These are phyloP conservation scores for Penicillium brevicompactum DNA, from an alignment of 2,329 filamentous ascomycete genomes.

Conservation along the genomic window DNA sequence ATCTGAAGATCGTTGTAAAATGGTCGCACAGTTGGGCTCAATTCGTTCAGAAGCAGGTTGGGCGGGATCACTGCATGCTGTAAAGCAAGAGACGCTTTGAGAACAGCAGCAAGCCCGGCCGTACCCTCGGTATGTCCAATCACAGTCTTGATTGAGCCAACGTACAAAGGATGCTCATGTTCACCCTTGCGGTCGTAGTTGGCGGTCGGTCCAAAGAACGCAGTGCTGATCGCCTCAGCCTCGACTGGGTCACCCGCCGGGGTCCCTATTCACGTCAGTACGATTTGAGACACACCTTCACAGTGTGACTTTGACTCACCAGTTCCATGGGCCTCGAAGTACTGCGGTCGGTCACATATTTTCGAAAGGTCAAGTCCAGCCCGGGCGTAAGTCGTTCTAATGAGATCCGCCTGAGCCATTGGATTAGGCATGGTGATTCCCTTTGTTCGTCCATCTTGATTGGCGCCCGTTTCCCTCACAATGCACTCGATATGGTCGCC, in stretches of 20 bases:
- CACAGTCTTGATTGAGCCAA: constrained; percentile 36
- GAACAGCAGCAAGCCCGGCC: constrained; percentile 33
- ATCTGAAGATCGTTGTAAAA: constrained; percentile 29
- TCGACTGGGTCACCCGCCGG: constrained; percentile 28
- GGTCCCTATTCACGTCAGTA: constrained; percentile 16
- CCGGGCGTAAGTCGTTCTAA: constrained; percentile 40
- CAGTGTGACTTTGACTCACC: constrained; percentile 25
- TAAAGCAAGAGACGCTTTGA: constrained; percentile 43
- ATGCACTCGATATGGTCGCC: constrained; percentile 49
- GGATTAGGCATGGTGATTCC: constrained; percentile 40
- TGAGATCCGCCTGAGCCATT: constrained; percentile 43
- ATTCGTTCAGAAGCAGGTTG: constrained; percentile 30
- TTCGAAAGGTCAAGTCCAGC: constrained; percentile 40
- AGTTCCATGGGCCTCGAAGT: constrained; percentile 51
- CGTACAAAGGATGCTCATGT: constrained; percentile 17
- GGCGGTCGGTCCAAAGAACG: constrained; percentile 19
- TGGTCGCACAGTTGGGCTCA: constrained; percentile 28
- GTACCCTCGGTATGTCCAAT: constrained; percentile 40
- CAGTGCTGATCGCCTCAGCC: constrained; percentile 24
- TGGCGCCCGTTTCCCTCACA: constrained; percentile 37
- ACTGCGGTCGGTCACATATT: constrained; percentile 37
- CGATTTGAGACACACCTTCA: no score
- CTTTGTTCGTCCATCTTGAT: constrained; percentile 39
- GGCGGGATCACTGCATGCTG: constrained; percentile 38
- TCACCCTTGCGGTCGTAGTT: constrained; percentile 6